phyloP scores from a whole-genome alignment of 768 basidiomycete species.

The Xerocomellus amylosporus region DNA sequence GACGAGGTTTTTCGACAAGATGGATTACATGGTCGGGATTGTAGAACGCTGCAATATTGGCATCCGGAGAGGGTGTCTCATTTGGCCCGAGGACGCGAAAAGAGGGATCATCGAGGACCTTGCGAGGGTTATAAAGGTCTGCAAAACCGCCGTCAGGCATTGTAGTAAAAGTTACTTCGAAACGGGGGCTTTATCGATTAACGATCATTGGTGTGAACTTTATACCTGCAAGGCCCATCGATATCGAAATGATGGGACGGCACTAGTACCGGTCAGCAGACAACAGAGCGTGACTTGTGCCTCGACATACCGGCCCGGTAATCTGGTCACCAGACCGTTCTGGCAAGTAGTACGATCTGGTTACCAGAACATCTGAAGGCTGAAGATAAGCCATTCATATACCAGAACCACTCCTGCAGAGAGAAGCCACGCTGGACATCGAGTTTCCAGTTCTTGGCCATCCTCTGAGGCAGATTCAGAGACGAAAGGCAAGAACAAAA shows the following conservation, averaged over 20 bases:
- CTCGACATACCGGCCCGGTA: no score
- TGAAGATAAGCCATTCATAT: no score
- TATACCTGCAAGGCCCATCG: neutral
- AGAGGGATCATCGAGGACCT: slow-evolving; percentile 52
- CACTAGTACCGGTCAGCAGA: slow-evolving; percentile 5
- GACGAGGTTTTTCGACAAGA: slow-evolving; percentile 62
- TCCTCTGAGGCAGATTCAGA: no score
- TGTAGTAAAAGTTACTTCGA: neutral
- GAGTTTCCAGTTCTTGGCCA: no score
- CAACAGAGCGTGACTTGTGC: neutral
- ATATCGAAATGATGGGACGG: neutral
- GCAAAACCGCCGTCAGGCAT: slow-evolving; percentile 31
- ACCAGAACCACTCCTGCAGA: no score
- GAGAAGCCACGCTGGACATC: no score
- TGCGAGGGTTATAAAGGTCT: slow-evolving; percentile 53
- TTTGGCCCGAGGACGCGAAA: slow-evolving; percentile 51
- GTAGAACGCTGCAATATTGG: slow-evolving; percentile 63
- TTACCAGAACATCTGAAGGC: no score
- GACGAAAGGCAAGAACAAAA: no score
- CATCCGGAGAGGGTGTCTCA: slow-evolving; percentile 46
- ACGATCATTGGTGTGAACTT: neutral
- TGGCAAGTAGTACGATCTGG: no score
- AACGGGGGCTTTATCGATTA: neutral
- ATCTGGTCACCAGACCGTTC: no score
- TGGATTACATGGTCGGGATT: slow-evolving; percentile 63